Conservation (phyloP, 371 early-diverging fungal species). For the Synchytrium microbalum region DNA sequence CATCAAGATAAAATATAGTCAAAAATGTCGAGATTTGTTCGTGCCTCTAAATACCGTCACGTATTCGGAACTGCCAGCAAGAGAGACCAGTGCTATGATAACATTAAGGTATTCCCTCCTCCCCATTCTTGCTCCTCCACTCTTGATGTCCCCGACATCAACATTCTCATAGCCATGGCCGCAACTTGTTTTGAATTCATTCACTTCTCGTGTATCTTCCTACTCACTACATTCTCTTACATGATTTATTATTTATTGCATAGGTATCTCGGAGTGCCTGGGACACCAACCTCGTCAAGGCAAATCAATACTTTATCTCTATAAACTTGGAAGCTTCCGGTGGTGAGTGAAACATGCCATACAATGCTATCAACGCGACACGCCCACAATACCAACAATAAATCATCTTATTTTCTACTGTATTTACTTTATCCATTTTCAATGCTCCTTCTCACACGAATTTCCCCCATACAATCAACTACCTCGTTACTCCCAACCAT, state of each 20-base stretch:
- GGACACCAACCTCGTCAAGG: constrained; percentile 94
- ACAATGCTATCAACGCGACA: neutral
- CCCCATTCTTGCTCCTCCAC: neutral
- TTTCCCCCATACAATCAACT: neutral
- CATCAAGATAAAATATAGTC: no score
- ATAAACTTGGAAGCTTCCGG: constrained; percentile 95
- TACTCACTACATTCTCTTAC: neutral
- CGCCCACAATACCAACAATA: no score
- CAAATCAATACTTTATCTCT: constrained; percentile 88
- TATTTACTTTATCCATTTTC: neutral
- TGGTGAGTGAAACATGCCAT: constrained; percentile 30
- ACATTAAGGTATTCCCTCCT: constrained; percentile 53
- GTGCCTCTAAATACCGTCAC: constrained; percentile 55
- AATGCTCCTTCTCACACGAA: neutral
- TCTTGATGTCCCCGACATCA: neutral
- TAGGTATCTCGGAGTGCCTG: constrained; percentile 80
- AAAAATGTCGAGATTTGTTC: constrained; percentile 17
- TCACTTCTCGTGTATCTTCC: neutral
- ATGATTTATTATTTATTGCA: neutral
- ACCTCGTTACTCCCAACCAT: neutral
- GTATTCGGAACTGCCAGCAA: constrained; percentile 88
- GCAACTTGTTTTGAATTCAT: no score
- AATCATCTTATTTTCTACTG: neutral
- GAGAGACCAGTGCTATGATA: constrained; percentile 89
- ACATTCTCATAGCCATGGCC: neutral